Evolutionary conservation across 2,329 filamentous ascomycete genomes (phyloP), one percentile per base, ranked within the genome.

Genomic region (Aspergillus sp.): DNA sequence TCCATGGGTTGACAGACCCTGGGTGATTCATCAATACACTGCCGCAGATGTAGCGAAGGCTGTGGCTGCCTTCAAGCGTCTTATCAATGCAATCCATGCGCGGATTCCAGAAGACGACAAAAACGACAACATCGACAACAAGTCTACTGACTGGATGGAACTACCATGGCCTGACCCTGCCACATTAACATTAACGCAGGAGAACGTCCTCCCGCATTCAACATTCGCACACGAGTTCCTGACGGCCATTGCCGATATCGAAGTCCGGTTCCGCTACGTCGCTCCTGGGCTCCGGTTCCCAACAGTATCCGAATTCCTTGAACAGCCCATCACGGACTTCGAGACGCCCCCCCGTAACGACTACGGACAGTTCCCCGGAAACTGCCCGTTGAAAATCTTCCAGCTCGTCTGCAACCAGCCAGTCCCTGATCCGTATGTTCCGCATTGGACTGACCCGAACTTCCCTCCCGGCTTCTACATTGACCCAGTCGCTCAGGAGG

Each of bases 401-500:
- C 42, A 44, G 42, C 4, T 44, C 12, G 17, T 44, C 42, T 44
- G 42, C 18, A 12, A 44, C 9, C 20, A 44, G 42, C 42, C 42
- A 44, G 18, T 22, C 3, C 42, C 42, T 20, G 42, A 44, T 44
- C 20, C 42, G 42, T 5, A 22, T 24, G 24, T 44, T 8, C 42
- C 20, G 13, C 18, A 24, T 26, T 24, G 42, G 42, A 22, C 42
- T 24, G 18, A 22, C 3, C 42, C 7, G 18, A 1, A 11, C 13
- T 44, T 44, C 9, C 42, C 42, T 13, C 20, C 55, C 48, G 62
- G 57, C 24, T 59, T 64, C 32, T 64, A 64, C 34, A 57, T 60
- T 22, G 39, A 58, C 42, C 41, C 53, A 13, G 49, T 57, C 32
- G 5, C 51, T 44, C 22, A 32, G 55, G 13, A 39, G 24, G 42